Base-by-base conservation (phyloP, 139 green algal genomes). In the Chlamydomonas sp. region DNA sequence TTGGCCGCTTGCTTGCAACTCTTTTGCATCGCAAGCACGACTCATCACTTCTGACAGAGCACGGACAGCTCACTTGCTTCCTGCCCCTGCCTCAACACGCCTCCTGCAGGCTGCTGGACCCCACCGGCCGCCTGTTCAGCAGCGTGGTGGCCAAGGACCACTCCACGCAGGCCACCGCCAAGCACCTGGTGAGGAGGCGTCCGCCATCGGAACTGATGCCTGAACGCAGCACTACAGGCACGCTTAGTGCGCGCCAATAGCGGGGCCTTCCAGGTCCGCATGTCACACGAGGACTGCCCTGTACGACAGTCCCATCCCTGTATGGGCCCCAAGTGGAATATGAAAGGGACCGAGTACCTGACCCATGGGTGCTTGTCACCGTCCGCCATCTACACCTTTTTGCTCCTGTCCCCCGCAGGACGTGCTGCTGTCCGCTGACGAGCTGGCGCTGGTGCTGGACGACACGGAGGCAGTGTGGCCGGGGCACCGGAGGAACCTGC, bases 381-480 rank as follows among this genome's bases (percentile, higher is more conserved):
- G 31, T 49, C 31, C 31, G 31, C 31, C 31, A 7, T 4, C 49
- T 18, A 17, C 76, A 66, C 10, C 2, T 64, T 49, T 80, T 63
- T 15, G 1, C 63, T 49, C 31, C 4, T 57, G 15, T 57, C 76
- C 18, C 49, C 79, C 79, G n/a, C 74, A 14, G 31, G 14, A 59
- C 64, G 12, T 49, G 31, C 31, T 49, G 71, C 79, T 71, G 31
- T 86, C 82, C 14, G 84, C 90, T 20, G 96, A 98, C 77, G 77
- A 90, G 8, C 76, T 91, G 59, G 93, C 97, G 60, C 76, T 99
- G 66, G 98, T 99, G 31, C 76, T 99, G 78, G 97, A 99, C 86
- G 97, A 99, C 95, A 99, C 97, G 7, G 93, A 95, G 78, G 80
- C 92, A 7, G 97, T 99, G 84, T 99, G 97, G 97, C 95, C 97